Evolutionary conservation across 2,329 filamentous ascomycete species (phyloP).

Genomic region (Xylariaceae sp.): DNA sequence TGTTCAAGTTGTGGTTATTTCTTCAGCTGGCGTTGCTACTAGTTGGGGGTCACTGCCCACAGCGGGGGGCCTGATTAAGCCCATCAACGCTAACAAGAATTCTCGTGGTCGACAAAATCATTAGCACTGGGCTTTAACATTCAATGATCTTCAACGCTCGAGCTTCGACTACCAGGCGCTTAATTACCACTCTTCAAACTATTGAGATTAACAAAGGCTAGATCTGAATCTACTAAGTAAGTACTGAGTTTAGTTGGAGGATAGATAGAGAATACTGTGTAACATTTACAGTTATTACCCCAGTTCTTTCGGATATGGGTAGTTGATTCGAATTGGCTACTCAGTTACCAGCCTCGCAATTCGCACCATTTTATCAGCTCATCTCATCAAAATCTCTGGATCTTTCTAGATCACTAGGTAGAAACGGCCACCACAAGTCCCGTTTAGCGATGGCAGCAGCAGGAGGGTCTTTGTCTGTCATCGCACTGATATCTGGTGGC

Average conservation of each 20-base stretch:
- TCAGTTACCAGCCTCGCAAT: constrained; percentile 5
- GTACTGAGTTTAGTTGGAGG: background rate
- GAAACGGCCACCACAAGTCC: background rate
- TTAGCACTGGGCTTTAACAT: too few relatives aligned
- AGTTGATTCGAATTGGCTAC: too few relatives aligned
- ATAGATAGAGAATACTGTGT: constrained; percentile 10
- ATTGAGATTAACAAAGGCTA: too few relatives aligned
- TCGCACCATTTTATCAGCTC: background rate
- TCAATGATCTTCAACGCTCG: too few relatives aligned
- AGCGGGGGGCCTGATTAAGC: constrained; percentile 4
- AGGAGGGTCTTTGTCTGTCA: constrained; percentile 69
- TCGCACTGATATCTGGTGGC: constrained; percentile 92
- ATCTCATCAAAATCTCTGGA: constrained; percentile 11
- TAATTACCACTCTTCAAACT: constrained; percentile 7
- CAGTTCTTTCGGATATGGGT: too few relatives aligned
- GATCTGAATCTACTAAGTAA: background rate
- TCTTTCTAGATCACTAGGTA: too few relatives aligned
- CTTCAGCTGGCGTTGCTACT: too few relatives aligned
- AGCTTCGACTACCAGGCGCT: background rate
- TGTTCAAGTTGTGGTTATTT: too few relatives aligned
- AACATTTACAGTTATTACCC: constrained; percentile 2
- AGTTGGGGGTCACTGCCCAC: too few relatives aligned
- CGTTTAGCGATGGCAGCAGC: constrained; percentile 46
- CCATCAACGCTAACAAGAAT: constrained; percentile 2
- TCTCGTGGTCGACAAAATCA: too few relatives aligned